Percentiles rank a stretch among this genome's conserved stretches.
phyloP scores from a whole-genome alignment of 2,329 filamentous ascomycete genomes.

The Aspergillus nomiae region DNA sequence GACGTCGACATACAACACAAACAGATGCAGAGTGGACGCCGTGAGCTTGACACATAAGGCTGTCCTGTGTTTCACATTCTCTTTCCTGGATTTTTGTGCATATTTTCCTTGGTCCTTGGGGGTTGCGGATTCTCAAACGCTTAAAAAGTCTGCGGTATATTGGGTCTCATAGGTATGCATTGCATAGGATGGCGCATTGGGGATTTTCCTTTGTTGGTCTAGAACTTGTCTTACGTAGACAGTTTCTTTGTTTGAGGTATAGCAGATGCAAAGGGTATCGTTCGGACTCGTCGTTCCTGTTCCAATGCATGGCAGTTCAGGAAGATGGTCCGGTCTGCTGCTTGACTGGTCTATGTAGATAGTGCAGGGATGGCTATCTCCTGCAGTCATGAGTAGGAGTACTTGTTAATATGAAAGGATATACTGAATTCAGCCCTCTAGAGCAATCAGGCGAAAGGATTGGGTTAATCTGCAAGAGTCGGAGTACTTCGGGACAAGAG shows the following conservation, averaged over 20 bases:
- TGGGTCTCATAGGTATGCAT: slow-evolving; percentile 14
- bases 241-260: neutral
- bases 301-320: neutral
- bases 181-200: slow-evolving; percentile 31
- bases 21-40: slow-evolving; percentile 41
- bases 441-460: neutral
- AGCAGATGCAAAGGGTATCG: neutral
- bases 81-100: slow-evolving; percentile 11
- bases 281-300: neutral
- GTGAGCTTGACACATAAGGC: slow-evolving; percentile 1
- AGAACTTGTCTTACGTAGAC: neutral
- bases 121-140: neutral
- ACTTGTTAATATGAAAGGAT: neutral
- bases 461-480: neutral
- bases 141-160: neutral
- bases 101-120: slow-evolving; percentile 8
- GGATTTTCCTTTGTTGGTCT: slow-evolving; percentile 8
- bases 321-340: slow-evolving; percentile 3
- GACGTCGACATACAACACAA: slow-evolving; percentile 40
- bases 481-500: slow-evolving; percentile 1
- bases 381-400: neutral
- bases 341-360: slow-evolving; percentile 13
- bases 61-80: slow-evolving; percentile 3
- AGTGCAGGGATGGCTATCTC: neutral
- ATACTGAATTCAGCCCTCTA: neutral